Evolutionary conservation across 2,329 filamentous ascomycete species (phyloP), one percentile per base, ranked within the genome.

Genomic region (Nigrospora osmanthi): DNA sequence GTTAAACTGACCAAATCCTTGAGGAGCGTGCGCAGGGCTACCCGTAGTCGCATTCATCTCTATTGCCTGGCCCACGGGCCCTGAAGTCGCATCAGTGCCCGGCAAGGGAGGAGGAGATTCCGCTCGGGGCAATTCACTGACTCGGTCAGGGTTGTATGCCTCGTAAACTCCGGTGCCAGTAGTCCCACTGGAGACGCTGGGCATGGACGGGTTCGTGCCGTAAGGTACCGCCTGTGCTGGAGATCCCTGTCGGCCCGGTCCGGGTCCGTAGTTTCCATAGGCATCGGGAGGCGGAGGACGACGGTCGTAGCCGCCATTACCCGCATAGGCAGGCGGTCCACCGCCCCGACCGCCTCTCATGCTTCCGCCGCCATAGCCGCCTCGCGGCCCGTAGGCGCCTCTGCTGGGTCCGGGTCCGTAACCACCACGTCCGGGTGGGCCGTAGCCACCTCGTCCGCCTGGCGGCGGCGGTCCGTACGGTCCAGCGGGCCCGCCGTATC

Each of bases 11-110:
- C 66, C 72, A 50, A 67, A 72, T 13, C 64, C 67, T 35, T 55
- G 55, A 13, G 67, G 68, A 3, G 67, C 50, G 28, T 64, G 66
- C 44, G 64, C 61, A n/a, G 75, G 73, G 44, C 71, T 74, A 35
- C 74, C 73, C n/a, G 71, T 71, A n/a, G 73, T 71, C 32, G 83
- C 81, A 60, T 90, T 84, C 87, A 94, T 90, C 61, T 93, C 89
- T 43, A 89, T 77, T 3, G 85, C 81, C 57, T 84, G 83, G 11
- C 81, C 81, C 12, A 81, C 62, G 32, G 61, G 54, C n/a, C 56
- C 51, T 39, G 54, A 44, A 35, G 39, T 45, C 14, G 62, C 53
- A 36, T 69, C 63, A 38, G 66, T 59, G 35, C 67, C 70, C 3
- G 76, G 71, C 16, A 83, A 60, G 6, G 82, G 82, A 14, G 83